phyloP scores from a whole-genome alignment of 2,329 filamentous ascomycete genomes.

The Diaporthe sp. region DNA sequence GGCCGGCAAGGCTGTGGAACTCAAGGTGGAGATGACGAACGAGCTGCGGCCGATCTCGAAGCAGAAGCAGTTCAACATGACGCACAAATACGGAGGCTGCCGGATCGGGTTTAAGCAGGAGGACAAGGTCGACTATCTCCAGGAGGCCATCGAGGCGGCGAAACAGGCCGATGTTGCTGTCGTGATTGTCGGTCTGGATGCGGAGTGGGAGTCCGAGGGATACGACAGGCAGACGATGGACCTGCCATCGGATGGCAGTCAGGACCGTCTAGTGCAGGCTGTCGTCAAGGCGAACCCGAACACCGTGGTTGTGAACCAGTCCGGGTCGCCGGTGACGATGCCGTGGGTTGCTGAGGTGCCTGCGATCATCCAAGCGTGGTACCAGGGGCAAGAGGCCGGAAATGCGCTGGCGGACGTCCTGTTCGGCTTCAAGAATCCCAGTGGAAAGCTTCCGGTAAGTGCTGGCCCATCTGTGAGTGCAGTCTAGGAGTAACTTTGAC shows the following conservation, averaged over 20 bases:
- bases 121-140: constrained; percentile 72
- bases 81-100: constrained; percentile 78
- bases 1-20: constrained; percentile 70
- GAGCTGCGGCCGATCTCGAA: constrained; percentile 74
- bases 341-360: constrained; percentile 77
- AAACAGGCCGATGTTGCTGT: constrained; percentile 76
- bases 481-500: too few relatives aligned
- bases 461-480: too few relatives aligned
- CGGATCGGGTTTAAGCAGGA: constrained; percentile 80
- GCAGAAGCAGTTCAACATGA: constrained; percentile 68
- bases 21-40: constrained; percentile 76
- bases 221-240: constrained; percentile 76
- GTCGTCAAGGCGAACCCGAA: constrained; percentile 73
- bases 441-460: constrained; percentile 72
- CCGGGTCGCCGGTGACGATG: constrained; percentile 78
- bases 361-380: constrained; percentile 79
- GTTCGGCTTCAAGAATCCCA: constrained; percentile 74
- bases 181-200: constrained; percentile 77
- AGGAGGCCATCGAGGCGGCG: constrained; percentile 75
- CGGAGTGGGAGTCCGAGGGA: constrained; percentile 83
- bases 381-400: constrained; percentile 78
- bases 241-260: constrained; percentile 67
- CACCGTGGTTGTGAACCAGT: constrained; percentile 79
- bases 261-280: constrained; percentile 75
- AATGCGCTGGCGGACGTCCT: constrained; percentile 78